phyloP scores from a whole-genome alignment of 2,329 filamentous ascomycete species.

The Trichoderma cornu-damae region DNA sequence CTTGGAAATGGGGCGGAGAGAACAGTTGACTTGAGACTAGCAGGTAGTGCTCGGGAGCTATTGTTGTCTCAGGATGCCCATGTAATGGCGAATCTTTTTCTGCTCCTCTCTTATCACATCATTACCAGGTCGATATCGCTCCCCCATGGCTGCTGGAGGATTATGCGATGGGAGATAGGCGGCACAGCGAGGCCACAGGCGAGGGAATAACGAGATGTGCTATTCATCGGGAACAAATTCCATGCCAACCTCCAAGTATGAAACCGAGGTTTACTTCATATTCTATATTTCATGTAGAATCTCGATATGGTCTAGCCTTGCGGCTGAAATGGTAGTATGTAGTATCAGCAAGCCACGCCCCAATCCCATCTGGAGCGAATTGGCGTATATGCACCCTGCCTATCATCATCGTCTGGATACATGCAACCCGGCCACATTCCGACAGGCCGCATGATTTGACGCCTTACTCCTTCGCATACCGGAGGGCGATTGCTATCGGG shows the following conservation, averaged over 20 bases:
- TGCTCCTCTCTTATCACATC: neutral
- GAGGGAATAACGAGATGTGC: neutral
- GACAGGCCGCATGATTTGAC: neutral
- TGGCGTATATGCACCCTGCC: slow-evolving; percentile 3
- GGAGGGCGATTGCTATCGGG: neutral
- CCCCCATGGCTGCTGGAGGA: neutral
- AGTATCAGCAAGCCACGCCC: no score
- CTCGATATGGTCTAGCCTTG: slow-evolving; percentile 1
- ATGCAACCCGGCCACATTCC: slow-evolving; percentile 8
- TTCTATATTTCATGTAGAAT: neutral
- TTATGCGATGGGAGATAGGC: neutral
- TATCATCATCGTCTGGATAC: neutral
- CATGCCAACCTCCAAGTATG: neutral
- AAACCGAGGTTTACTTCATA: neutral
- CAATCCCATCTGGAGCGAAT: neutral
- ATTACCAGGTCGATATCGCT: neutral
- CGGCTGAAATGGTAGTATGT: neutral
- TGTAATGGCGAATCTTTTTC: neutral
- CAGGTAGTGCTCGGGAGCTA: neutral
- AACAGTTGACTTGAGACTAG: neutral
- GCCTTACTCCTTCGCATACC: neutral
- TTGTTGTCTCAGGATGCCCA: neutral
- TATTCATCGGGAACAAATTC: neutral
- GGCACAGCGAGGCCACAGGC: neutral
- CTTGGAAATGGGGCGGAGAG: neutral